Percentiles rank a stretch among this genome's conserved stretches.
Evolutionary conservation across 192 early-diverging fungal species (phyloP).

Genomic region (Podila epigama): DNA sequence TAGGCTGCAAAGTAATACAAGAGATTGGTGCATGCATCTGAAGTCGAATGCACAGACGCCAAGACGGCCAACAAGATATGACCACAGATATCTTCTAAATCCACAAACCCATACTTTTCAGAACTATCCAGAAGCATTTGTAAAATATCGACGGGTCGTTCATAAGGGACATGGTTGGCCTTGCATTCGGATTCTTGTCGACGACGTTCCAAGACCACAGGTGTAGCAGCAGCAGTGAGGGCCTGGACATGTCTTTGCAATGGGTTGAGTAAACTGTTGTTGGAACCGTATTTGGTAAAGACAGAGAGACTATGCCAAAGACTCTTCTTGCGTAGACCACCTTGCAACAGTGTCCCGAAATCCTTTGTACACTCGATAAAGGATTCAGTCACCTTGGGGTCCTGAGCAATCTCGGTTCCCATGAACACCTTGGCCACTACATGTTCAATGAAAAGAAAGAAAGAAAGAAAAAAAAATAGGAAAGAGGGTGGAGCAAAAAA

Average conservation of each 20-base stretch:
- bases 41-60: constrained; percentile 43
- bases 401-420: constrained; percentile 29
- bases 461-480: background rate
- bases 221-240: constrained; percentile 8
- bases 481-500: background rate
- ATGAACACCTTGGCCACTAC: constrained; percentile 37
- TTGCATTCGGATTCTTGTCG: constrained; percentile 15
- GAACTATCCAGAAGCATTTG: constrained; percentile 40
- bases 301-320: constrained; percentile 2
- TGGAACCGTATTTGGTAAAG: background rate
- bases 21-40: constrained; percentile 27
- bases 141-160: constrained; percentile 47
- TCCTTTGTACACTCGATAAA: constrained; percentile 27
- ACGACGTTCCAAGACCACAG: constrained; percentile 33
- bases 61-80: constrained; percentile 43
- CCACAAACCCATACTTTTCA: constrained; percentile 41
- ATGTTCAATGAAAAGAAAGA: background rate
- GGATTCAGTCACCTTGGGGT: constrained; percentile 14
- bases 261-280: constrained; percentile 15
- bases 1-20: constrained; percentile 41
- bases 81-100: constrained; percentile 38
- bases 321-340: background rate
- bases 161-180: constrained; percentile 5
- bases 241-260: constrained; percentile 16
- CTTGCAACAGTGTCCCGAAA: constrained; percentile 16